A percentile compares a stretch with the other conserved stretches of the same genome.
Conservation (phyloP, 441 rosid genomes). For the Populus tomentosa region DNA sequence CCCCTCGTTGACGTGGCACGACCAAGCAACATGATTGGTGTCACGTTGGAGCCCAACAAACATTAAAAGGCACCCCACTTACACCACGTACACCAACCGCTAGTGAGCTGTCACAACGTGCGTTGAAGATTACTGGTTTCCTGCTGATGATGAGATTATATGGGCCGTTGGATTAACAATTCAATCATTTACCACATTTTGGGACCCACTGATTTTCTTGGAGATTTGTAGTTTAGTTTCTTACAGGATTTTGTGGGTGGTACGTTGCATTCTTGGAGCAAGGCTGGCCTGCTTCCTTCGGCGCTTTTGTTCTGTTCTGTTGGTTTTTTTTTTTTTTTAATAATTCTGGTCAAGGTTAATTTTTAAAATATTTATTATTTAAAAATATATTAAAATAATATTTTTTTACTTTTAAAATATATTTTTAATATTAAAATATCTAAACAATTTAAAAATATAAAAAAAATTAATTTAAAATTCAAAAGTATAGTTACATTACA, state of each 20-base stretch:
- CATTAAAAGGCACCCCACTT: slow-evolving; percentile 10
- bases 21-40: slow-evolving; percentile 51
- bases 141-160: background rate
- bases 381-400: too few species aligned
- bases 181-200: slow-evolving; percentile 12
- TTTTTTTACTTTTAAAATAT: too few species aligned
- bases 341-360: too few species aligned
- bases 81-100: slow-evolving; percentile 33
- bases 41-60: slow-evolving; percentile 13
- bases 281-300: slow-evolving; percentile 1
- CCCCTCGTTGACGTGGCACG: slow-evolving; percentile 42
- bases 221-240: background rate
- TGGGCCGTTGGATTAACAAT: slow-evolving; percentile 21
- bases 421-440: too few species aligned
- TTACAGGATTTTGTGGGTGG: slow-evolving; percentile 32
- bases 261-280: slow-evolving; percentile 29
- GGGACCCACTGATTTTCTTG: slow-evolving; percentile 11
- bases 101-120: slow-evolving; percentile 59
- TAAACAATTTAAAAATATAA: too few species aligned
- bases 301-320: too few species aligned
- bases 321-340: too few species aligned
- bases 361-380: too few species aligned
- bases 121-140: slow-evolving; percentile 1
- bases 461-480: too few species aligned
- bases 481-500: too few species aligned